Evolutionary conservation across 129 eudicot genomes (phyloP), one percentile per base, ranked within the genome.

Genomic region (Chrysanthemum makinoi): DNA sequence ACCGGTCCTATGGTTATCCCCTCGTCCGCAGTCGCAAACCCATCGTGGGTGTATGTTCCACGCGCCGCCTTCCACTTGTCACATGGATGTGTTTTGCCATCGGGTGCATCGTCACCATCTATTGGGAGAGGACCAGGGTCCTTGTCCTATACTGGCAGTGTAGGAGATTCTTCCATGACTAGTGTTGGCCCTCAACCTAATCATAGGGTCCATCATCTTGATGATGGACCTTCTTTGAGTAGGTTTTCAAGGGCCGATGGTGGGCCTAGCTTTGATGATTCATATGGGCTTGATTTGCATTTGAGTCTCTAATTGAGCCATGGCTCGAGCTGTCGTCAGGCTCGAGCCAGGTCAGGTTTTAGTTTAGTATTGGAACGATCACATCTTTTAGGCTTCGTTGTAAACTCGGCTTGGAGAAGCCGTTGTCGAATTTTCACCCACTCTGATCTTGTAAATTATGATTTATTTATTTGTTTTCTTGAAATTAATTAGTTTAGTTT

Each of bases 251-350:
- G 74, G 13, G 87, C 63, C 0, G 90, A 85, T 53, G 84, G 75
- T 84, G 96, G 94, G 86, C 96, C 92, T 46, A 69, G 59, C 65
- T 82, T 86, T 30, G 96, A 88, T 69, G 97, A 88, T 66, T 62
- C 82, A 17, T 77, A 84, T 65, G 97, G 96, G 65, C 76, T 91
- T 77, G 97, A 91, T 68, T 81, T 91, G 77, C 97, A 91, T 68
- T 86, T 91, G 17, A 88, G 97, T 81, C 85, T 91, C 24, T 91
- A 89, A 46, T 87, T 86, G 20, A 67, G 80, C 75, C 66, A 79
- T 81, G 65, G 82, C 93, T 57, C 83, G 73, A 80, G 69, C 68
- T 22, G 58, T 30, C 35, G 0, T 35, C 43, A 0, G 62, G 82
- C 93, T 57, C 83, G 70, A 80, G 66, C 68, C 28, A 58, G 6